Conservation (phyloP, 805 yeast genomes). For the Brettanomyces nanus region DNA sequence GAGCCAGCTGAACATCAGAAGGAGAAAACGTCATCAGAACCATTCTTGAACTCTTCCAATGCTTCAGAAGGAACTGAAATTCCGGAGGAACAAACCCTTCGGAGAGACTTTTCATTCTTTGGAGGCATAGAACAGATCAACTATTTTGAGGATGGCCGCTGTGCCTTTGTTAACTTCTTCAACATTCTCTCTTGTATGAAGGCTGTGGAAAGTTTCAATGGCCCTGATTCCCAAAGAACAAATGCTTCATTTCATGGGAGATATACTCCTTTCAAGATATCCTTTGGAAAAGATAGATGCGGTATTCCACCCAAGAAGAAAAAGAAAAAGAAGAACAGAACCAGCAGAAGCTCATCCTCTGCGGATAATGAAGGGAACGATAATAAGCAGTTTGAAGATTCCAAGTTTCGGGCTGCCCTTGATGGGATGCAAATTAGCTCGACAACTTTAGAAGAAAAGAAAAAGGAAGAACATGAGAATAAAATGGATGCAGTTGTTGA, state of each 20-base stretch:
- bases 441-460: constrained; percentile 6
- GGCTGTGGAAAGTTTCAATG: constrained; percentile 51
- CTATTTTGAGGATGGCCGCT: constrained; percentile 56
- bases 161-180: constrained; percentile 69
- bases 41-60: constrained; percentile 3
- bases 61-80: constrained; percentile 12
- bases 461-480: too few species aligned
- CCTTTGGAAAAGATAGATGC: constrained; percentile 69
- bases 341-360: constrained; percentile 12
- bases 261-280: constrained; percentile 49
- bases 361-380: background rate
- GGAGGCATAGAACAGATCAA: constrained; percentile 76
- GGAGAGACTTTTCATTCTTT: constrained; percentile 52
- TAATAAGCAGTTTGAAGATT: background rate
- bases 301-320: constrained; percentile 58
- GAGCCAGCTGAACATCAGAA: background rate
- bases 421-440: constrained; percentile 11
- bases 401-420: constrained; percentile 8
- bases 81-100: constrained; percentile 41
- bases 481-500: constrained; percentile 25
- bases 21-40: background rate
- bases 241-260: constrained; percentile 34
- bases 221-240: constrained; percentile 24
- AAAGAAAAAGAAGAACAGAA: constrained; percentile 32
- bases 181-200: constrained; percentile 56